Base-by-base conservation (phyloP, 805 yeast genomes). In the Candida berthetii region DNA sequence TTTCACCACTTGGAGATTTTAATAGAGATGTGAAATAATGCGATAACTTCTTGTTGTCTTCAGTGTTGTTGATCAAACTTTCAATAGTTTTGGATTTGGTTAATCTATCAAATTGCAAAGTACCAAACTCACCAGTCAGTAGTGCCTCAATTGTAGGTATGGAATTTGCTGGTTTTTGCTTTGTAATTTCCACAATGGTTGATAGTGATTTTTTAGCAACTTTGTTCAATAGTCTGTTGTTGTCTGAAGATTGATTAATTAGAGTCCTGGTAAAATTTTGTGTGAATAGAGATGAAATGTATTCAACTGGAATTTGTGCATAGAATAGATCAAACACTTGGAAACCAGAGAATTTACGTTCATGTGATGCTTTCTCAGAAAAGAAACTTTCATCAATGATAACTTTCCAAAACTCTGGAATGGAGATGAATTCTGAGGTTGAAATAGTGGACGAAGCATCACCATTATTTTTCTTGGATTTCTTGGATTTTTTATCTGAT, bases 341-440 rank as follows among this genome's bases (percentile, higher is more conserved):
- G 52, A 90, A 78, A 0, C 96, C 98, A 75, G 87, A 76, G 60
- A 73, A 85, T 58, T 90, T 91, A 43, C 96, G 71, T 59, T 90
- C 97, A 27, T 82, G 76, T 1, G 96, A 88, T 0, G 96, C 71
- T 48, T 81, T 78, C 31, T 77, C 78, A 5, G 85, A 69, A 50
- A 91, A 90, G 45, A 85, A 76, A 4, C 84, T 74, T 52, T 88
- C 93, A 56, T 91, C 97, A 14, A 91, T 75, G 6, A 79, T 80
- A 3, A 72, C 66, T 50, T 78, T 76, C 95, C 96, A 89, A 58
- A 91, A 89, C 41, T 85, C 93, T 8, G 66, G 58, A 33, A 78
- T 55, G 3, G 68, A 58, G 22, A 77, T 59, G 20, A 38, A 27
- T 13, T 49, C 58, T 9, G 43, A 28, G 18, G 51, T 47, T 24